Evolutionary conservation across 139 green algal species (phyloP), one percentile per base, ranked within the genome.

Genomic region (Yamagishiella unicocca): DNA sequence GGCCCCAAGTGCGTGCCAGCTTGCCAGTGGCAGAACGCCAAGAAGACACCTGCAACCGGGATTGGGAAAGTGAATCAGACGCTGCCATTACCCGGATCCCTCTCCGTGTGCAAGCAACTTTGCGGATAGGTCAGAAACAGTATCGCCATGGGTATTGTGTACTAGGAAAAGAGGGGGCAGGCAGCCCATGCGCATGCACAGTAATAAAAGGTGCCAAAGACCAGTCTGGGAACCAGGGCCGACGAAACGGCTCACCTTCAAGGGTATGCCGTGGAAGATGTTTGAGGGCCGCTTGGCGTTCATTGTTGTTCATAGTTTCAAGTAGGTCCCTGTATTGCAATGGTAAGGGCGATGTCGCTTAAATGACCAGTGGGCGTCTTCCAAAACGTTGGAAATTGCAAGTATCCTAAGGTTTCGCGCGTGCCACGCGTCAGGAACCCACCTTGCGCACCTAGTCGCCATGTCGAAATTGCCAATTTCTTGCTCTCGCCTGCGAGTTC

Each of bases 11-110:
- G 42, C 22, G 80, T 62, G n/a, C 80, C 80, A 2, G 80, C 64
- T 55, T 86, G 80, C 43, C 45, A 86, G 24, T 86, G 80, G 64
- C 62, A 77, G 33, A 86, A 86, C 29, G 64, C n/a, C 22, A 86
- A 33, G 42, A 86, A 86, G 7, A 77, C 80, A n/a, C 80, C 80
- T 86, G 61, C 61, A 62, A 45, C 14, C 14, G 12, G 50, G 50
- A 17, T 61, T 12, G 17, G 12, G 50, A 25, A 17, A 61, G 14
- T 17, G 50, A 25, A 12, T 61, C 14, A 12, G 14, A 61, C 50
- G 17, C 12, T 12, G 50, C 12, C 17, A 61, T 17, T 61, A n/a
- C n/a, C n/a, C n/a, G n/a, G n/a, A n/a, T n/a, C n/a, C n/a, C n/a
- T n/a, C n/a, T n/a, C n/a, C n/a, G n/a, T n/a, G n/a, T n/a, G n/a